Evolutionary conservation across 106 monocot genomes (phyloP).

Genomic region (Xerophyta viscosa): DNA sequence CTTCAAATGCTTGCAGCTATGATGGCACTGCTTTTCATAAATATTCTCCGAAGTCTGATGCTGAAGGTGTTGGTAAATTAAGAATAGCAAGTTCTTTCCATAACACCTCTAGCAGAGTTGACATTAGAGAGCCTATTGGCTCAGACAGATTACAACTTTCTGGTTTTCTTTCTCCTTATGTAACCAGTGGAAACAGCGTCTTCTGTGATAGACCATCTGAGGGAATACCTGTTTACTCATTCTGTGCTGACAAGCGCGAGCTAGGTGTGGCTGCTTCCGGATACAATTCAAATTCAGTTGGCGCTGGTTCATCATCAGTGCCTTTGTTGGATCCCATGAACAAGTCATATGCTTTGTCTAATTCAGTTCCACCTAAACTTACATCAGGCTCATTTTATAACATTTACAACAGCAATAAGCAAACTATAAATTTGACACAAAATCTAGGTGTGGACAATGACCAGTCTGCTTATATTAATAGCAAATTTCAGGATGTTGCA

Average conservation of each 20-base stretch:
- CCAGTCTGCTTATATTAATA: slow-evolving; percentile 38
- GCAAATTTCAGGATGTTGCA: slow-evolving; percentile 65
- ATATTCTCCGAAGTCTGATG: slow-evolving; percentile 6
- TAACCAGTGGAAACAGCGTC: slow-evolving; percentile 49
- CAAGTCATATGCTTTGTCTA: slow-evolving; percentile 47
- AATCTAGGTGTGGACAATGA: slow-evolving; percentile 28
- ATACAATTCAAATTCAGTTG: slow-evolving; percentile 43
- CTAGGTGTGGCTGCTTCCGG: slow-evolving; percentile 17
- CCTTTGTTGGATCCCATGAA: slow-evolving; percentile 42
- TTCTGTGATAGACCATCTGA: slow-evolving; percentile 76
- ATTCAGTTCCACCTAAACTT: slow-evolving; percentile 61
- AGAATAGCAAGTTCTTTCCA: slow-evolving; percentile 32
- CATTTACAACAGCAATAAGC: slow-evolving; percentile 36
- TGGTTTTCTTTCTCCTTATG: slow-evolving; percentile 62
- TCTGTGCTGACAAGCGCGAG: slow-evolving; percentile 35
- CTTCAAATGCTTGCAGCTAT: slow-evolving; percentile 21
- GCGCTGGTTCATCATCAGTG: slow-evolving; percentile 45
- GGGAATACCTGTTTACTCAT: slow-evolving; percentile 84
- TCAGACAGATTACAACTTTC: slow-evolving; percentile 71
- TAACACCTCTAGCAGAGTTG: slow-evolving; percentile 17
- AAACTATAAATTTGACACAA: slow-evolving; percentile 16
- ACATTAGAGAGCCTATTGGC: slow-evolving; percentile 45
- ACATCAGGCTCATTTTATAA: slow-evolving; percentile 71
- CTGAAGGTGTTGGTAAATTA: slow-evolving; percentile 30
- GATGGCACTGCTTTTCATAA: slow-evolving; percentile 8